Evolutionary conservation across 2,329 filamentous ascomycete genomes (phyloP).

Genomic region (Sarocladium kiliense): DNA sequence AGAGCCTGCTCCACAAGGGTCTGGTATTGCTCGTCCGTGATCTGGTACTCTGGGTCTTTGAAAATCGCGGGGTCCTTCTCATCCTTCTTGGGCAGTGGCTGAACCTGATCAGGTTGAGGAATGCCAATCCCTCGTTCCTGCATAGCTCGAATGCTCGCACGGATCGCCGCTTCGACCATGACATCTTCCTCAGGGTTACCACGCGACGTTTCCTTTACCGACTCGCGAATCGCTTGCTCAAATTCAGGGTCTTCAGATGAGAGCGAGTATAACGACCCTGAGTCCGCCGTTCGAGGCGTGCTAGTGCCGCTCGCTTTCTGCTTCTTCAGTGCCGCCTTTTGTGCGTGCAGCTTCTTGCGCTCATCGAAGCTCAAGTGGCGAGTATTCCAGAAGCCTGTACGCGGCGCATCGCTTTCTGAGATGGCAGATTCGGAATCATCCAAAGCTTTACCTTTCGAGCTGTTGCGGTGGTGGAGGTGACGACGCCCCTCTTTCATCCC

Average conservation of each 20-base stretch:
- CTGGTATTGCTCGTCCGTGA: constrained; percentile 55
- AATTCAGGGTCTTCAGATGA: constrained; percentile 52
- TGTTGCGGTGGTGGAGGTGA: constrained; percentile 5
- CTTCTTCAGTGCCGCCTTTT: constrained; percentile 38
- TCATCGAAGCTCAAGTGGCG: constrained; percentile 45
- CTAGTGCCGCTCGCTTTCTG: background rate
- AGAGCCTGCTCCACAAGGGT: constrained; percentile 51
- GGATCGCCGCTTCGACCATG: constrained; percentile 66
- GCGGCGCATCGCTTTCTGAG: constrained; percentile 23
- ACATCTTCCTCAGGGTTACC: constrained; percentile 67
- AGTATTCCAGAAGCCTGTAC: constrained; percentile 44
- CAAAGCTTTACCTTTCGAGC: background rate
- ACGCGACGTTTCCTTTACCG: constrained; percentile 64
- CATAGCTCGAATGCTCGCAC: constrained; percentile 61
- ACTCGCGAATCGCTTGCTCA: constrained; percentile 65
- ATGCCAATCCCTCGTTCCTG: constrained; percentile 18
- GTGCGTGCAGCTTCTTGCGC: constrained; percentile 42
- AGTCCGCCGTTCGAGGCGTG: background rate
- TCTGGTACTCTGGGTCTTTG: constrained; percentile 35
- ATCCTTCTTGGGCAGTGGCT: constrained; percentile 20
- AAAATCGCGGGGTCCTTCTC: constrained; percentile 27
- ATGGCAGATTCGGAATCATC: constrained; percentile 11
- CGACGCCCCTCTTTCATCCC: constrained; percentile 34
- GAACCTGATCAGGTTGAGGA: constrained; percentile 16
- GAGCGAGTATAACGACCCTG: background rate